These are phyloP conservation scores for Tylopilus cervinicoccineus DNA, from an alignment of 768 basidiomycete genomes.

Conservation along the genomic window DNA sequence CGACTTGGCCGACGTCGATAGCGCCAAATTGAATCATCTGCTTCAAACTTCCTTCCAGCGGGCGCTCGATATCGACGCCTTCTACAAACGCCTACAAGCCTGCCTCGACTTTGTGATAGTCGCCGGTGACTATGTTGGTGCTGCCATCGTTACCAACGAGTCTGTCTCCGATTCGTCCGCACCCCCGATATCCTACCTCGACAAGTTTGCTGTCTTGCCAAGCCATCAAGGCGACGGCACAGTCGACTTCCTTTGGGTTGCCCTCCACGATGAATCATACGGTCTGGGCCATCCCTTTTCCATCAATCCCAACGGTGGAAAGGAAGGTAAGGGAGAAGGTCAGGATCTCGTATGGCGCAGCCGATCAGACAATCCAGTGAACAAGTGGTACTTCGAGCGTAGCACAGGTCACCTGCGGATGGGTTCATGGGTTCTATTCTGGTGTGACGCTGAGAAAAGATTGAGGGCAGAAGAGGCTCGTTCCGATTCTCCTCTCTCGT, in stretches of 20 bases:
- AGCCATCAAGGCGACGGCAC: slow-evolving; percentile 97
- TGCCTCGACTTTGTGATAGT: slow-evolving; percentile 89
- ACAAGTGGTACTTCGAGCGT: slow-evolving; percentile 99
- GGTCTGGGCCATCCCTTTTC: slow-evolving; percentile 92
- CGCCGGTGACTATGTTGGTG: slow-evolving; percentile 93
- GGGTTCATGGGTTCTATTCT: slow-evolving; percentile 91
- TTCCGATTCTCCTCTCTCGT: slow-evolving; percentile 61
- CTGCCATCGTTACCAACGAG: slow-evolving; percentile 85
- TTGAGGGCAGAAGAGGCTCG: slow-evolving; percentile 66
- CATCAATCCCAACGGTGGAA: slow-evolving; percentile 92
- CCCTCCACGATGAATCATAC: slow-evolving; percentile 96
- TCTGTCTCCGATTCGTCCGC: slow-evolving; percentile 29
- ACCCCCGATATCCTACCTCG: slow-evolving; percentile 79
- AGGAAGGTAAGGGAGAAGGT: slow-evolving; percentile 86
- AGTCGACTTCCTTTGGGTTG: slow-evolving; percentile 99
- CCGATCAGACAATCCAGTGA: slow-evolving; percentile 89
- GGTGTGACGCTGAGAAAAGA: slow-evolving; percentile 95
- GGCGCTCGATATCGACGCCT: slow-evolving; percentile 64
- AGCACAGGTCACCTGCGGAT: slow-evolving; percentile 85
- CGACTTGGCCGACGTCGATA: slow-evolving; percentile 65
- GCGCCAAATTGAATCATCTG: slow-evolving; percentile 66
- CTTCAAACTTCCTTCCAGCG: slow-evolving; percentile 86
- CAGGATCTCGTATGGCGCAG: slow-evolving; percentile 95
- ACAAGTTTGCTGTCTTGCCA: slow-evolving; percentile 97
- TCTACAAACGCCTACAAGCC: slow-evolving; percentile 73